Base-by-base conservation (phyloP, 169 alveolate species). In the Plasmodium gallinaceum region DNA sequence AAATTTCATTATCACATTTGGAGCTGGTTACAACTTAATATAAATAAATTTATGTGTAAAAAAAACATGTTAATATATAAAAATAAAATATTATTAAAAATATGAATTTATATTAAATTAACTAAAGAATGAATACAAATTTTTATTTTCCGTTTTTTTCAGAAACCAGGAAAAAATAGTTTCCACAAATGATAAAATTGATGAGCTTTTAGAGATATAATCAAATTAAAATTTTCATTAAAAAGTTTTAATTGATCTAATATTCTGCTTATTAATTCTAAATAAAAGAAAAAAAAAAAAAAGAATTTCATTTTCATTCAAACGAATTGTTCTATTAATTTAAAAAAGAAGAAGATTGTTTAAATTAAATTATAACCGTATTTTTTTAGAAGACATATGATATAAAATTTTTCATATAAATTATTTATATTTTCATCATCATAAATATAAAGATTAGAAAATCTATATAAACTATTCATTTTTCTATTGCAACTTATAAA, bases 111-210 rank as follows among this genome's bases (percentile, higher is more conserved):
- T 52, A 10, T 52, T 12, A n/a, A 54, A 26, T 58, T 26, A 10
- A 52, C 16, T 54, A 51, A 9, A 52, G 32, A 18, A 32, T 16
- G 37, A 62, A 24, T 37, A 12, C 8, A 22, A 12, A 37, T 76
- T 26, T 48, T 22, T 70, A 48, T 66, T 54, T 42, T 68, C 9
- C 39, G 2, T 65, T 57, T 46, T 80, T 66, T 2, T 48, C 1
- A 48, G 42, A 12, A 54, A 85, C 92, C 87, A n/a, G 92, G 92
- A 24, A 24, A 62, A 45, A 85, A 85, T 24, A 85, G 37, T 14
- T 60, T 85, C 92, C 92, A 85, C 37, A 85, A 46, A 68, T 85
- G 87, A 37, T 39, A 85, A 85, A 85, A 85, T 48, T 85, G 58
- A 64, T 70, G 43, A 61, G 76, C 70, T 10, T 65, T 58, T 51